Conservation (phyloP, 331 rosid genomes). For the Malus hybrid region DNA sequence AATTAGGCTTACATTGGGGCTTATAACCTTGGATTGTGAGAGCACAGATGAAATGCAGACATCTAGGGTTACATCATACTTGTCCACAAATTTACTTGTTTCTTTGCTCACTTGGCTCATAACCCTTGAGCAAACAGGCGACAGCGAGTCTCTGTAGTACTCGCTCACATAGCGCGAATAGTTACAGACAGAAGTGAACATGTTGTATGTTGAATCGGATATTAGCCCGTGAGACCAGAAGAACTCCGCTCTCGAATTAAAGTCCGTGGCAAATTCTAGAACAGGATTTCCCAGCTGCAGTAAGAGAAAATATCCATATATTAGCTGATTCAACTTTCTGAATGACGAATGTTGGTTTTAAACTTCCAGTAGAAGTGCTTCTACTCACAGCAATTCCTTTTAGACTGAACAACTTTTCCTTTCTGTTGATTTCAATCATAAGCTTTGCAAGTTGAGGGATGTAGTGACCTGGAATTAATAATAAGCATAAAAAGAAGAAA, state of each 20-base stretch:
- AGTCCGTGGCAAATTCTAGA: conserved; percentile 59
- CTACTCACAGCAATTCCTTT: conserved; percentile 77
- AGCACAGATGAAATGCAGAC: conserved; percentile 54
- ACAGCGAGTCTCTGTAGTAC: conserved; percentile 35
- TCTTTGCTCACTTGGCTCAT: conserved; percentile 42
- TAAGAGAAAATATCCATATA: background rate
- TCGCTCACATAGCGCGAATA: conserved; percentile 47
- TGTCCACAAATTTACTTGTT: conserved; percentile 57
- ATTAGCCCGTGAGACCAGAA: conserved; percentile 80
- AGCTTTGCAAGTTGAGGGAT: conserved; percentile 82
- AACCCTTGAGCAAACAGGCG: conserved; percentile 45
- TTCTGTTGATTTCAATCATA: conserved; percentile 43
- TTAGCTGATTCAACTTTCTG: no score
- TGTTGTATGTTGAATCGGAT: conserved; percentile 55
- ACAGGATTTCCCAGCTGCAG: conserved; percentile 87
- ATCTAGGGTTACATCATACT: conserved; percentile 70
- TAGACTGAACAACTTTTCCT: conserved; percentile 59
- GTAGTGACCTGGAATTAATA: conserved; percentile 52
- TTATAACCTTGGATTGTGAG: conserved; percentile 53
- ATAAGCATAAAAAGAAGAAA: background rate
- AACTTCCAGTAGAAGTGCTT: background rate
- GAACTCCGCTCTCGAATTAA: conserved; percentile 63
- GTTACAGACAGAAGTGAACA: conserved; percentile 60
- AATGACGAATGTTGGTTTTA: no score
- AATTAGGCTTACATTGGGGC: conserved; percentile 38